Evolutionary conservation across 2,329 filamentous ascomycete species (phyloP).

Genomic region (Aspergillus intermedius): DNA sequence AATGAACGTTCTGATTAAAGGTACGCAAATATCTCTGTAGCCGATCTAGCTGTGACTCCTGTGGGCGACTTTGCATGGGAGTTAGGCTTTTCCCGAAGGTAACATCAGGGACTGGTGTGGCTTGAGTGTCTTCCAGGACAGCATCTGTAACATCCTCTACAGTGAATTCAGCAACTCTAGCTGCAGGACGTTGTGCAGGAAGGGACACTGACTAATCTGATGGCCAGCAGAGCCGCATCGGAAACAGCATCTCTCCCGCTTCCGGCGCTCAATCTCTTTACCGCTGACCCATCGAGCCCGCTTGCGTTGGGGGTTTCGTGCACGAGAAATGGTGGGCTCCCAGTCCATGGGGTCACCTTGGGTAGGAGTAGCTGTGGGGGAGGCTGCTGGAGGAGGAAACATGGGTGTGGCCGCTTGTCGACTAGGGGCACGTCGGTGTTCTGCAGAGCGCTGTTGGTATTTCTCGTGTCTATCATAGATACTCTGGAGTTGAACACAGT

Average conservation of each 20-base stretch:
- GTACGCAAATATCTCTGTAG: not conserved
- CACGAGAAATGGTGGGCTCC: no score
- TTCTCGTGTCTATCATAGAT: no score
- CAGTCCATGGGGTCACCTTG: no score
- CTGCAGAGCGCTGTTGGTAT: no score
- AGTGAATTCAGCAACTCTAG: not conserved
- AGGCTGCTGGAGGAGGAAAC: no score
- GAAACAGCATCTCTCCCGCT: not conserved
- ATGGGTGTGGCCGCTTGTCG: no score
- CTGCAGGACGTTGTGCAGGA: not conserved
- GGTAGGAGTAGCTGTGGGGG: no score
- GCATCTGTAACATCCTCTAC: not conserved
- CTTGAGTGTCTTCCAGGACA: not conserved
- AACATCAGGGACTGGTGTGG: not conserved
- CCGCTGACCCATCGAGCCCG: no score
- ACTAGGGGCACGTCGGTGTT: no score
- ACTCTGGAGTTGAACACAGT: no score
- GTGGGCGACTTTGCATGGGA: not conserved
- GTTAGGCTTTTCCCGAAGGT: not conserved
- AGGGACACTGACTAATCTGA: not conserved
- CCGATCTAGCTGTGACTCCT: not conserved
- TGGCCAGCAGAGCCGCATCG: not conserved
- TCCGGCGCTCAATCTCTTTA: no score
- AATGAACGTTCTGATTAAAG: not conserved
- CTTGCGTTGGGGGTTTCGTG: no score